Evolutionary conservation across 2,329 filamentous ascomycete species (phyloP), one percentile per base, ranked within the genome.

Genomic region (Myrmaecium sp.): DNA sequence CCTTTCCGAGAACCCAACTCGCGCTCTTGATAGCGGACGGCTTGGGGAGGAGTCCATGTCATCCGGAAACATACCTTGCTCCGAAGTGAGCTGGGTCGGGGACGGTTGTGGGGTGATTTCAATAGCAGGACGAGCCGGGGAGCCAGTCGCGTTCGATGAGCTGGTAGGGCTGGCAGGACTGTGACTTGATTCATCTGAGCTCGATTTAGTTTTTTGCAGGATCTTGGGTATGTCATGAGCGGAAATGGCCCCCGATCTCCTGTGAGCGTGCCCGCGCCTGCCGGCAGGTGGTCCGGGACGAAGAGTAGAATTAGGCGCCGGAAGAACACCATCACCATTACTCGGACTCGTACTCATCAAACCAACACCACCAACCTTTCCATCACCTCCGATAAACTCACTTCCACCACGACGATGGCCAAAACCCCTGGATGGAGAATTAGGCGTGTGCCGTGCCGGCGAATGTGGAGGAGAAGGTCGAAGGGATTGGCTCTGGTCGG

Each of bases 1-100:
- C 7, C 70, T 78, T 35, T 91, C 82, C 1, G 79, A 82, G 43
- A 92, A 92, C 1, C 77, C 79, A 23, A 92, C 82, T 8, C 77
- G 64, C 21, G 72, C 66, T 32, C 72, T 66, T 4, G 64, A 61
- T 49, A 43, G 46, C 23, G 49, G 49, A 33, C 47, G 46, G 30
- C 27, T 45, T 30, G 41, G 43, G 35, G 42, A 43, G 29, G 43
- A 39, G 34, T 47, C 43, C 17, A 30, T 19, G 27, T 51, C 50
- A 5, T 46, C 43, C 8, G 43, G 39, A 19, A 43, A 38, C 5
- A 39, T 32, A 17, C 30, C 32, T 21, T 30, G 35, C 23, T 41
- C 38, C 23, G 20, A 21, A 23, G 14, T 5, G 21, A n/a, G n/a
- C n/a, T n/a, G n/a, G 24, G 14, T 18, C 30, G 47, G 37, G 11